Conservation (phyloP, 2,329 filamentous ascomycete genomes). For the Fusarium abutilonis region DNA sequence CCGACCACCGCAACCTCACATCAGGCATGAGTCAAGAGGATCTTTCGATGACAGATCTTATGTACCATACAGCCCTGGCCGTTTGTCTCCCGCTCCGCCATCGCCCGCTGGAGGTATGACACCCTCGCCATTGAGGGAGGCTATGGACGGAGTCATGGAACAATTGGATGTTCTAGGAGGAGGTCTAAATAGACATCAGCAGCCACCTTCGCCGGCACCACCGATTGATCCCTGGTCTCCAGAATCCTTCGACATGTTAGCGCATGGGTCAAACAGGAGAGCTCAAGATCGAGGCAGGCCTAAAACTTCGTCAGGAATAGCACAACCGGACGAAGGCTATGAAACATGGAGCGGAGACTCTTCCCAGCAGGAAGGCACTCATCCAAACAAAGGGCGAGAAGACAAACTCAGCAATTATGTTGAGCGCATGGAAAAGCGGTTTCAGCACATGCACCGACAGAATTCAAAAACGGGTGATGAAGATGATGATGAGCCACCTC, state of each 20-base stretch:
- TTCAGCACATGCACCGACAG: constrained; percentile 75
- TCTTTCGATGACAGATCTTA: constrained; percentile 50
- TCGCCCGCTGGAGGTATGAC: constrained; percentile 77
- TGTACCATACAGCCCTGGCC: constrained; percentile 60
- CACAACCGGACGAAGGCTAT: constrained; percentile 68
- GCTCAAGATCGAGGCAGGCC: constrained; percentile 55
- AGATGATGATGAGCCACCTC: constrained; percentile 67
- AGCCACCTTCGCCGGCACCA: constrained; percentile 64
- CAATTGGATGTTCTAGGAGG: constrained; percentile 82
- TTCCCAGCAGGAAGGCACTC: constrained; percentile 59
- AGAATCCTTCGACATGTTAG: constrained; percentile 77
- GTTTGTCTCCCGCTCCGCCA: constrained; percentile 71
- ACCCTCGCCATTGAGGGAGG: constrained; percentile 89
- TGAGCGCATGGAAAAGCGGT: constrained; percentile 86
- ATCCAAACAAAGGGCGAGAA: constrained; percentile 56
- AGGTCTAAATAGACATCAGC: constrained; percentile 60
- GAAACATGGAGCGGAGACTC: constrained; percentile 67
- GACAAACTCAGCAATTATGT: constrained; percentile 85
- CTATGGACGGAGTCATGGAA: constrained; percentile 98
- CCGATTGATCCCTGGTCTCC: constrained; percentile 86
- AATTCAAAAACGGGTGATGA: constrained; percentile 54
- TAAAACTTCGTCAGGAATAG: constrained; percentile 78
- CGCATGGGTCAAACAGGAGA: constrained; percentile 44
- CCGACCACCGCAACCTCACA: constrained; percentile 34
- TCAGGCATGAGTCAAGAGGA: constrained; percentile 35